Base-by-base conservation (phyloP, 2,329 filamentous ascomycete species). In the Hypoxylon sp. region DNA sequence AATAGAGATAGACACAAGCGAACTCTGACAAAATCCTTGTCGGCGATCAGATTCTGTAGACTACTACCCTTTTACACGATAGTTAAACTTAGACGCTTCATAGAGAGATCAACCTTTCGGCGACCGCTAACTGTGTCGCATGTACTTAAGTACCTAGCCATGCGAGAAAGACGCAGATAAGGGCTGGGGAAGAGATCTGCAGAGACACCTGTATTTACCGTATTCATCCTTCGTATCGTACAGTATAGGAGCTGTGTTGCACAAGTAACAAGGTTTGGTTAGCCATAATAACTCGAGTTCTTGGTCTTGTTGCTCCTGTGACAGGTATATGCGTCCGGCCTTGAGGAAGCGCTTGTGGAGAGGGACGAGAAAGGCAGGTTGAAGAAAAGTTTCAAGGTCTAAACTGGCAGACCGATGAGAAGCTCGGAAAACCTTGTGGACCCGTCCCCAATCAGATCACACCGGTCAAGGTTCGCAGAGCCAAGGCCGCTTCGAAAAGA, bases 31-130 rank as follows among this genome's bases (percentile, higher is more conserved):
- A 59, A 55, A 70, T 65, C 70, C 68, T 65, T 73, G 72, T 63
- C 65, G 65, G 52, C 45, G 65, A 69, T 72, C 68, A 69, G 46
- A 69, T 55, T 55, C 56, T 66, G 50, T 61, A 27, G 63, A 66
- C 64, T 19, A 61, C 55, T 58, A 43, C 34, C 61, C 19, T 29
- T 39, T 55, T 45, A 37, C 37, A 43, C 52, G 55, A 64, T 63
- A 69, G 58, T 65, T 71, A 71, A 68, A 70, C 64, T 62, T 68
- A 70, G 59, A 48, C 55, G 51, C 57, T 64, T 65, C 16, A 41
- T 39, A 50, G 63, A 65, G 67, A 60, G 71, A 71, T 72, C 72
- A 59, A 68, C 69, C 54, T 58, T 62, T 62, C 50, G 47, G 51
- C 63, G 48, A 55, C 48, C 51, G 48, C 52, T 54, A 30, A 50